Conservation (phyloP, 2,329 filamentous ascomycete genomes). For the Alternaria arborescens region DNA sequence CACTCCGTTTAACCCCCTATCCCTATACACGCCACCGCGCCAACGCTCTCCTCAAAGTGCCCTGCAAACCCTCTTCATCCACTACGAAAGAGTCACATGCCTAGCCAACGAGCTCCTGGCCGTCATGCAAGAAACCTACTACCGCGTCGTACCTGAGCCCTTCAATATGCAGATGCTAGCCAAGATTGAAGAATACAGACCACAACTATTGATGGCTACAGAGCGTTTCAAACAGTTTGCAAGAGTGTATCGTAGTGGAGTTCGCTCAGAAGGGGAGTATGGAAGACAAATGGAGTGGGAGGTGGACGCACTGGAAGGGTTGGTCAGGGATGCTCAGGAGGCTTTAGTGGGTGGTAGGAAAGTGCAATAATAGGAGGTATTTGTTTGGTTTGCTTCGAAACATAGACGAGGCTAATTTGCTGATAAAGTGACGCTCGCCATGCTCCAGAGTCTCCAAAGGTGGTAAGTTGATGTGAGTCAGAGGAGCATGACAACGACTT, state of each 20-base stretch:
- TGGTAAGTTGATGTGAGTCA: background rate
- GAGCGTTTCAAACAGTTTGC: background rate
- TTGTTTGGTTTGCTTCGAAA: background rate
- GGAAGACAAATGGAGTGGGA: background rate
- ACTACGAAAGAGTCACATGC: background rate
- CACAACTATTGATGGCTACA: background rate
- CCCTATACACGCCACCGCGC: background rate
- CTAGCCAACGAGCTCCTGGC: background rate
- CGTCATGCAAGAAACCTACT: background rate
- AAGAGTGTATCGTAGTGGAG: background rate
- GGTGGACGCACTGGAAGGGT: background rate
- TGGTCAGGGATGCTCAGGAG: background rate
- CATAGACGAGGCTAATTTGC: background rate
- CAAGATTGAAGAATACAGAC: background rate
- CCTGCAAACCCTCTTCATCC: background rate
- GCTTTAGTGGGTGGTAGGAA: background rate
- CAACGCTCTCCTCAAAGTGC: background rate
- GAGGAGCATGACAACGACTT: background rate
- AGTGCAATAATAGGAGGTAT: background rate
- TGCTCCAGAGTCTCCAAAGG: background rate
- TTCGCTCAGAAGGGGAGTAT: background rate
- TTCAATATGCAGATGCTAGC: background rate
- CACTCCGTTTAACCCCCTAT: background rate
- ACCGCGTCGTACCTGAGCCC: background rate
- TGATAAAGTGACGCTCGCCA: background rate